Evolutionary conservation across 805 yeast genomes (phyloP).

Genomic region (Yamadazyma phyllophila): DNA sequence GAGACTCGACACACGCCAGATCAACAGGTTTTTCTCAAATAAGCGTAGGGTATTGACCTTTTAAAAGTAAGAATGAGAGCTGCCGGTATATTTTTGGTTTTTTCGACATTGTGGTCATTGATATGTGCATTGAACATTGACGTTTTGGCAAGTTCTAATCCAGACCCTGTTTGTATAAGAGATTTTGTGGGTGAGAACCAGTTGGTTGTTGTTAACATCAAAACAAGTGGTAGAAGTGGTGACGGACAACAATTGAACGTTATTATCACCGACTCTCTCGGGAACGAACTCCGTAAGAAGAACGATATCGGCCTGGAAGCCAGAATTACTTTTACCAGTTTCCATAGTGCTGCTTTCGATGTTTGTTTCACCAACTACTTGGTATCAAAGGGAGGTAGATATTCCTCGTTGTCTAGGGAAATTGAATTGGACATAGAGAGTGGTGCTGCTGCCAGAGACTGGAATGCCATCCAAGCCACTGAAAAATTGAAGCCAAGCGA

Average conservation of each 20-base stretch:
- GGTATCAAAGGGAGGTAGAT: conserved; percentile 24
- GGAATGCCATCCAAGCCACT: conserved; percentile 91
- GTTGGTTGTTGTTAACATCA: conserved; percentile 80
- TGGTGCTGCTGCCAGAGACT: conserved; percentile 96
- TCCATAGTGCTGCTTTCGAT: conserved; percentile 80
- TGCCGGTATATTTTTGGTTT: conserved; percentile 3
- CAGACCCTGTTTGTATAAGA: conserved; percentile 78
- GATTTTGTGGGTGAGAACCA: conserved; percentile 86
- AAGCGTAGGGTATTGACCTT: background rate
- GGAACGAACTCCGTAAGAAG: conserved; percentile 76
- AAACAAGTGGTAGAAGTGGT: conserved; percentile 69
- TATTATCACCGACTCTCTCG: conserved; percentile 69
- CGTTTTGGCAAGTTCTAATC: conserved; percentile 45
- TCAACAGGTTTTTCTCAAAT: conserved; percentile 1
- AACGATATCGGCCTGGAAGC: conserved; percentile 72
- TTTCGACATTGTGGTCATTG: conserved; percentile 20
- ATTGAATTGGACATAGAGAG: conserved; percentile 90
- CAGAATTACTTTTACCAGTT: conserved; percentile 82
- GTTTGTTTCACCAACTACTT: conserved; percentile 78
- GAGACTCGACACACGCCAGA: conserved; percentile 9
- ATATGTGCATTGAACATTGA: conserved; percentile 50
- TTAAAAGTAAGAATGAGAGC: conserved; percentile 8
- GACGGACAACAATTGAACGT: conserved; percentile 85
- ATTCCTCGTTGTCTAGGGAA: conserved; percentile 55
- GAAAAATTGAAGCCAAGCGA: conserved; percentile 94